Conservation (phyloP, 805 yeast genomes). For the Starmera dryadoides region DNA sequence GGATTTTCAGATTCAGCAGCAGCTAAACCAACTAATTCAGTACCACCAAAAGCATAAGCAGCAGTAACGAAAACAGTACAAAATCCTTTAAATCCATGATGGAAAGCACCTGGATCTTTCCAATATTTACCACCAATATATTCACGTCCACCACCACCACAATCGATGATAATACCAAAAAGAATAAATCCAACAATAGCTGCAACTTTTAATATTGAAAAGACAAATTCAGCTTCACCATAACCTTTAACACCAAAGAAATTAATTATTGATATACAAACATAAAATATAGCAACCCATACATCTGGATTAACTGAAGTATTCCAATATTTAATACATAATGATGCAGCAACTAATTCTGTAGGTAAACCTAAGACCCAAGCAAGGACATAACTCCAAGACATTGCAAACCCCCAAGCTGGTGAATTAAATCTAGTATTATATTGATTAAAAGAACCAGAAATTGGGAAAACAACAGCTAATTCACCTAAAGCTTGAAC, state of each 20-base stretch:
- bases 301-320: slow-evolving; percentile 37
- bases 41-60: slow-evolving; percentile 64
- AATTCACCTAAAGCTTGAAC: slow-evolving; percentile 45
- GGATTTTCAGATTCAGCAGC: slow-evolving; percentile 72
- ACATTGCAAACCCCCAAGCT: slow-evolving; percentile 41
- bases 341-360: slow-evolving; percentile 48
- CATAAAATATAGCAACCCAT: slow-evolving; percentile 45
- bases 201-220: slow-evolving; percentile 34
- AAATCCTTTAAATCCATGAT: slow-evolving; percentile 54
- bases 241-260: slow-evolving; percentile 40
- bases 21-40: slow-evolving; percentile 63
- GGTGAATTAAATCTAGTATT: slow-evolving; percentile 42
- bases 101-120: slow-evolving; percentile 42
- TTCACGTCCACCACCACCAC: slow-evolving; percentile 52
- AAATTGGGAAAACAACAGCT: slow-evolving; percentile 39
- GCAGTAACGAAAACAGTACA: slow-evolving; percentile 65
- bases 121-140: slow-evolving; percentile 41
- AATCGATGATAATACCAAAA: slow-evolving; percentile 35
- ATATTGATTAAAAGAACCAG: slow-evolving; percentile 39
- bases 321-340: slow-evolving; percentile 47
- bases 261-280: slow-evolving; percentile 34
- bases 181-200: slow-evolving; percentile 40
- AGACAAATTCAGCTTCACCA: slow-evolving; percentile 44
- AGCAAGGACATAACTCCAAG: slow-evolving; percentile 41
- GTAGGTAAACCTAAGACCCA: slow-evolving; percentile 45